Evolutionary conservation across 1,139 yeast species (phyloP), one percentile per base, ranked within the genome.

Genomic region (Hemisphaericaspora subhashii): DNA sequence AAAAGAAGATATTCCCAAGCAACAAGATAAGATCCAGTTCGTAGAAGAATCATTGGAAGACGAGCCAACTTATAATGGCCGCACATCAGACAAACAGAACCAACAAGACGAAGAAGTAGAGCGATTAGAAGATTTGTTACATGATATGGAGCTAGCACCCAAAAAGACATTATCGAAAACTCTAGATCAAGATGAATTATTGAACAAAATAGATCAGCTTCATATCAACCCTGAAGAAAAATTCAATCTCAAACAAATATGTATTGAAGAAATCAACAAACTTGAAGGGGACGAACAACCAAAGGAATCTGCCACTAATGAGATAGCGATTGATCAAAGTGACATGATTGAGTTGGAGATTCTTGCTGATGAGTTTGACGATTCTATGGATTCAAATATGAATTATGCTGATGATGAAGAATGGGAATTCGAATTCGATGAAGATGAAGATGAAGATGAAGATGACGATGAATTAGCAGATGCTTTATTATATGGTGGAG

Each of bases 291-390:
- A 18, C 5, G 14, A n/a, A 31, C 8, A 17, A 36, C 22, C 9
- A 26, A 15, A 25, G n/a, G 15, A 23, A 7, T 12, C 26, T 15
- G 4, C 6, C 4, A 22, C 17, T 16, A 24, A 22, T 24, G 36
- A 38, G 15, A 16, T 33, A 6, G 41, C 52, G 31, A 52, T 64
- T 12, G 60, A 57, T 9, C 46, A 46, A 20, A 52, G 54, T 22
- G 67, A 68, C 24, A 47, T 70, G 11, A 46, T 68, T 7, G 72
- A 70, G 45, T 52, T 72, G 34, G 76, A 72, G 41, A 33, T 72
- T 14, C 43, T 83, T 3, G 84, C 86, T 0, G 78, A 74, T 46
- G 79, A 79, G 14, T 51, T 80, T 24, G 75, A 66, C 28, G 75
- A 67, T 9, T 46, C 52, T 6, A 62, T 54, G 4, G 53, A 47